A percentile compares a stretch with the other conserved stretches of the same genome.
phyloP scores from a whole-genome alignment of 371 early-diverging fungal genomes.

The Dinochytrium kinnereticum region DNA sequence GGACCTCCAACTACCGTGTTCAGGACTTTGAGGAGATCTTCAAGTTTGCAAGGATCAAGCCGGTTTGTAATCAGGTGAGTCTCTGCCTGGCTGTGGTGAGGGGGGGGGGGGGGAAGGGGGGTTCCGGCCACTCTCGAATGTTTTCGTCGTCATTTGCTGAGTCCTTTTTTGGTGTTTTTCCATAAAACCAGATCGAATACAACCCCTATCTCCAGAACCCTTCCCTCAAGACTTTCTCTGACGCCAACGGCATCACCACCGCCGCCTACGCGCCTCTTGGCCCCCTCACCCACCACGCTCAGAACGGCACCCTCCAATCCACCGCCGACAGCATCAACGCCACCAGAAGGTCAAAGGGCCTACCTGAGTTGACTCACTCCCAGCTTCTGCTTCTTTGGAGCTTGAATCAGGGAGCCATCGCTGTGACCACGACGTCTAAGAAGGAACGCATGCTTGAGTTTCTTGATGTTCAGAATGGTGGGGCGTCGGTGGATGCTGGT shows the following conservation, averaged over 20 bases:
- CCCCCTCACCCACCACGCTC: slow-evolving; percentile 28
- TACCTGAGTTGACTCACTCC: slow-evolving; percentile 2
- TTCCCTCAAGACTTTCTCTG: slow-evolving; percentile 3
- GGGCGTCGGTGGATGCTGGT: not conserved
- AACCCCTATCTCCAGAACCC: slow-evolving; percentile 23
- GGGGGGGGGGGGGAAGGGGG: no score
- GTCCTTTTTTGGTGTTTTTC: not conserved
- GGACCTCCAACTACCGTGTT: slow-evolving; percentile 78
- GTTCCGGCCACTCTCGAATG: no score
- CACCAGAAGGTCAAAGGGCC: not conserved
- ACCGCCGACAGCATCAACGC: slow-evolving; percentile 11
- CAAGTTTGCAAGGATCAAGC: slow-evolving; percentile 18
- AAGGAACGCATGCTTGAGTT: slow-evolving; percentile 27
- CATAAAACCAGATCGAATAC: slow-evolving; percentile 30
- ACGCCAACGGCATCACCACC: slow-evolving; percentile 7
- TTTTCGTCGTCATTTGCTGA: no score
- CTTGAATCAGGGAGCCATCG: slow-evolving; percentile 10
- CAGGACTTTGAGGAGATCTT: slow-evolving; percentile 54
- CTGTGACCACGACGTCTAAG: slow-evolving; percentile 32
- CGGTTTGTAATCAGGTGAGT: slow-evolving; percentile 17
- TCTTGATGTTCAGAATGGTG: slow-evolving; percentile 10
- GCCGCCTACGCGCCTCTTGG: slow-evolving; percentile 34
- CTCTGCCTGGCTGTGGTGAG: no score
- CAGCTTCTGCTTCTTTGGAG: slow-evolving; percentile 30
- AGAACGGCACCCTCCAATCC: slow-evolving; percentile 5